phyloP scores from a whole-genome alignment of 257 asterid species.

The Schizonepeta tenuifolia region DNA sequence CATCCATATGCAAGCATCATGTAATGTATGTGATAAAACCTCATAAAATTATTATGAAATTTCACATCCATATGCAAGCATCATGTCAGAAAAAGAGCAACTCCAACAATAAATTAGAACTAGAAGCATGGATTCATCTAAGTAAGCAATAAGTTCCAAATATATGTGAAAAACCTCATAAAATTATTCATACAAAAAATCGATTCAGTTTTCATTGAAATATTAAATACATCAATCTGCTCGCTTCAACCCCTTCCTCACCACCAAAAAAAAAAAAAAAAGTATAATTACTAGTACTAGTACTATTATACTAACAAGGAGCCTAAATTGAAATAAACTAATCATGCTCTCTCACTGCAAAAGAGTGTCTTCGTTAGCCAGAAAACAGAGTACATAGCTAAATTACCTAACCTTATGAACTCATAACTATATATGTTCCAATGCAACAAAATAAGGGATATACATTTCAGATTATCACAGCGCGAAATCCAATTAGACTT shows the following conservation, averaged over 20 bases:
- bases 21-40: too few species aligned
- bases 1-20: background rate
- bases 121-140: background rate
- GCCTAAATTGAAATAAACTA: background rate
- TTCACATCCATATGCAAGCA: background rate
- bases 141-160: too few species aligned
- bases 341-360: background rate
- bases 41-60: background rate
- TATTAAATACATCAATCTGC: too few species aligned
- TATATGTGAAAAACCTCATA: background rate
- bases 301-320: too few species aligned
- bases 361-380: background rate
- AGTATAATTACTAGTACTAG: too few species aligned
- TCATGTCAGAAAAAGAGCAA: background rate
- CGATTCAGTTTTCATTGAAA: background rate
- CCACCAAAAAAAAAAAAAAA: too few species aligned
- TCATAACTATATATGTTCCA: background rate
- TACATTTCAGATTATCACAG: background rate
- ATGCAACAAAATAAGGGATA: background rate
- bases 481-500: background rate
- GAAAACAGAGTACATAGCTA: background rate
- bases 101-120: background rate
- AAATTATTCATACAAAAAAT: background rate
- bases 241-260: too few species aligned
- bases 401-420: background rate